phyloP scores from a whole-genome alignment of 2,329 filamentous ascomycete species.

The Fusarium coicis region DNA sequence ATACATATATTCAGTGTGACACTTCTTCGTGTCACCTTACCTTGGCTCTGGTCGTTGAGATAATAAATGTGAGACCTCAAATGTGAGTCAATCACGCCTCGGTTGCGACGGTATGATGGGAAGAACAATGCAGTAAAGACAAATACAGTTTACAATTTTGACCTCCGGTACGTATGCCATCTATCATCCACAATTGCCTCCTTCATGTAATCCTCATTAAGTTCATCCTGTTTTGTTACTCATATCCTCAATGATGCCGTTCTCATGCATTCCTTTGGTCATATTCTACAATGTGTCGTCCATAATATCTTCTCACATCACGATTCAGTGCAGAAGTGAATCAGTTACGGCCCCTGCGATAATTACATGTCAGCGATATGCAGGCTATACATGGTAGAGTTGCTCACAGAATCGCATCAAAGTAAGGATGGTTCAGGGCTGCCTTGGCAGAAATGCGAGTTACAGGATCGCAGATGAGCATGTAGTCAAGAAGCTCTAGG shows the following conservation, averaged over 20 bases:
- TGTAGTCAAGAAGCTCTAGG: constrained; percentile 73
- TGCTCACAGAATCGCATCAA: constrained; percentile 55
- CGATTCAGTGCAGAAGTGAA: not conserved
- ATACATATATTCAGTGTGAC: too few species aligned
- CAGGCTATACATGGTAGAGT: fast-evolving
- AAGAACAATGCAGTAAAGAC: not conserved
- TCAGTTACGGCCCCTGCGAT: constrained; percentile 1
- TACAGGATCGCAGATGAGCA: constrained; percentile 89
- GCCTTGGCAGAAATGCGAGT: constrained; percentile 90
- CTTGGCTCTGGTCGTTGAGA: fast-evolving
- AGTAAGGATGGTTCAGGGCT: constrained; percentile 86
- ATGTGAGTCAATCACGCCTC: not conserved
- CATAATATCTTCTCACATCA: not conserved
- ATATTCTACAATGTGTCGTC: not conserved
- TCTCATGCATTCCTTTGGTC: not conserved
- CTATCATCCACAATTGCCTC: not conserved
- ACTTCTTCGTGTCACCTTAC: not conserved
- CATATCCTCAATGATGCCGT: not conserved
- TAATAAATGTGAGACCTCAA: fast-evolving
- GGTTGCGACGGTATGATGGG: fast-evolving
- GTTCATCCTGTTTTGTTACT: not conserved
- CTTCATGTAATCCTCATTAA: not conserved
- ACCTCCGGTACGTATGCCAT: not conserved
- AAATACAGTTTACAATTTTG: not conserved
- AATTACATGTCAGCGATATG: not conserved